Percentiles rank a stretch among this genome's conserved stretches.
phyloP scores from a whole-genome alignment of 345 rosid genomes.

The Ceriops decandra region DNA sequence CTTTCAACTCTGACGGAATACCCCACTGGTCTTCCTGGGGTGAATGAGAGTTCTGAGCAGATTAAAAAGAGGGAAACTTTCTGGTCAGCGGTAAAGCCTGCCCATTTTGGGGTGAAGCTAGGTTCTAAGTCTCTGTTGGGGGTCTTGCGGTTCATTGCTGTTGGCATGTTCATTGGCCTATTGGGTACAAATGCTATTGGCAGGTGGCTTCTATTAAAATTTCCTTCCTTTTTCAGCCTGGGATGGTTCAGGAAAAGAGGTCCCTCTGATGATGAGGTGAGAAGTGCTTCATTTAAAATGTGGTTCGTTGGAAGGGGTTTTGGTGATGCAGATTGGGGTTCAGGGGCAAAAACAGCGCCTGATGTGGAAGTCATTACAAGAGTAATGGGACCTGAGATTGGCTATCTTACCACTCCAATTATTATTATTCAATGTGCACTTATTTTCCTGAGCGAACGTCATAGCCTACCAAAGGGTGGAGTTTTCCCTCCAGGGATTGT shows the following conservation, averaged over 20 bases:
- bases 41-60: slow-evolving; percentile 58
- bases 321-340: slow-evolving; percentile 43
- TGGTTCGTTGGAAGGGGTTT: slow-evolving; percentile 82
- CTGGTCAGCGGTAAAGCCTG: slow-evolving; percentile 74
- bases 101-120: slow-evolving; percentile 77
- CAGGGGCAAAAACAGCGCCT: slow-evolving; percentile 42
- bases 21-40: slow-evolving; percentile 68
- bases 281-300: slow-evolving; percentile 81
- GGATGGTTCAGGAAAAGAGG: slow-evolving; percentile 80
- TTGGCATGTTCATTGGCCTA: slow-evolving; percentile 65
- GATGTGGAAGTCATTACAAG: slow-evolving; percentile 71
- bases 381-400: slow-evolving; percentile 82
- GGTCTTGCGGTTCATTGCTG: slow-evolving; percentile 33
- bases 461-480: slow-evolving; percentile 70
- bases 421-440: slow-evolving; percentile 68
- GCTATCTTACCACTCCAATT: slow-evolving; percentile 81
- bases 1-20: slow-evolving; percentile 58
- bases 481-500: slow-evolving; percentile 74
- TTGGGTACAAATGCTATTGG: slow-evolving; percentile 51
- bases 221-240: slow-evolving; percentile 80
- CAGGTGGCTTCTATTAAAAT: slow-evolving; percentile 77
- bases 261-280: slow-evolving; percentile 78
- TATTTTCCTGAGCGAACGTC: slow-evolving; percentile 49
- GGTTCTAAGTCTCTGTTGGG: slow-evolving; percentile 60
- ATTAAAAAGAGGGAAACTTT: slow-evolving; percentile 53